Evolutionary conservation across 345 rosid species (phyloP).

Genomic region (Viola odorata): DNA sequence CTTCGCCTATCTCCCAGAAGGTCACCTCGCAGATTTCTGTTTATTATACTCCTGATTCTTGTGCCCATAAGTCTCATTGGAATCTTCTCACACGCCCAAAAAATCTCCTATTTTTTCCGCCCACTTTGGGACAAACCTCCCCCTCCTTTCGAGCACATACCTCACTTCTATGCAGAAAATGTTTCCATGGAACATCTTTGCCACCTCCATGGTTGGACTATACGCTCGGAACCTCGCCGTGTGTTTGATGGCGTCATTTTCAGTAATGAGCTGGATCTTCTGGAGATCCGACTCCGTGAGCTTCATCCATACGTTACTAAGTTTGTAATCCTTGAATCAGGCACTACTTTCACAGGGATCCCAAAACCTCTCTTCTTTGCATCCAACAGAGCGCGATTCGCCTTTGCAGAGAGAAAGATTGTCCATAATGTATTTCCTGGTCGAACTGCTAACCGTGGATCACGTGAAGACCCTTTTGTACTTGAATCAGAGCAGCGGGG

Average conservation of each 20-base stretch:
- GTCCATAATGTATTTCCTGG: constrained; percentile 62
- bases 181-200: constrained; percentile 79
- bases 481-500: constrained; percentile 56
- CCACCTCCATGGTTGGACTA: constrained; percentile 78
- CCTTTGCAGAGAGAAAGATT: constrained; percentile 57
- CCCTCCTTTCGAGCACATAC: constrained; percentile 53
- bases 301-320: constrained; percentile 59
- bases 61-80: constrained; percentile 47
- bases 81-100: constrained; percentile 36
- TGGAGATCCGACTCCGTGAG: constrained; percentile 80
- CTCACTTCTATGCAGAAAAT: constrained; percentile 92
- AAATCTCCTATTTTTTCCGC: constrained; percentile 61
- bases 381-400: constrained; percentile 43
- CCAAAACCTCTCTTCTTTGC: constrained; percentile 65
- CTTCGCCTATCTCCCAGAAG: constrained; percentile 30
- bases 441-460: constrained; percentile 27
- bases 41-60: constrained; percentile 36
- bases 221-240: constrained; percentile 50
- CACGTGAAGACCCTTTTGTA: constrained; percentile 53
- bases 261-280: constrained; percentile 82
- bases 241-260: constrained; percentile 75
- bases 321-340: constrained; percentile 74
- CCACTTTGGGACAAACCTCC: constrained; percentile 93
- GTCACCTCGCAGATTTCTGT: constrained; percentile 31
- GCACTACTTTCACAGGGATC: constrained; percentile 88